A percentile compares a stretch with the other conserved stretches of the same genome.
These are phyloP conservation scores for Claviceps pazoutovae DNA, from an alignment of 2,329 filamentous ascomycete genomes.

Conservation along the genomic window DNA sequence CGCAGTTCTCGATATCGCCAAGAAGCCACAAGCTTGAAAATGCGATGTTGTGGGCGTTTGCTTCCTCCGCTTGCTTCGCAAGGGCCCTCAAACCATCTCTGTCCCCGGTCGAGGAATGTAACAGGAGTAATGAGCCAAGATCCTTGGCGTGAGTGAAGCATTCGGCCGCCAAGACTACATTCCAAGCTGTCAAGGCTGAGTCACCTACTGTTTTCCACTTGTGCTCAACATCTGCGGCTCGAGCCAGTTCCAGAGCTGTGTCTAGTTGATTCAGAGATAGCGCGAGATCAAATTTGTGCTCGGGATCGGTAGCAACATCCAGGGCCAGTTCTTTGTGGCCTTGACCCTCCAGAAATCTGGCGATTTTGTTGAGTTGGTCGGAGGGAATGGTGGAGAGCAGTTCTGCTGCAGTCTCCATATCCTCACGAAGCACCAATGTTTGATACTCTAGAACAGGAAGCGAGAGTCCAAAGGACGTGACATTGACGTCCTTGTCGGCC, in stretches of 20 bases:
- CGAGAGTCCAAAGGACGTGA: constrained; percentile 82
- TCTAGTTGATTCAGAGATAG: constrained; percentile 70
- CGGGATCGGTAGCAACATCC: constrained; percentile 83
- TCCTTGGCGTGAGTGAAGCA: constrained; percentile 89
- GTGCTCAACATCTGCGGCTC: constrained; percentile 75
- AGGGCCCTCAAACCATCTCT: constrained; percentile 58
- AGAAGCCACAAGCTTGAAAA: constrained; percentile 85
- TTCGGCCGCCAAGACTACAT: constrained; percentile 76
- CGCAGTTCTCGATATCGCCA: constrained; percentile 68
- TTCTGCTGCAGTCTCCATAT: constrained; percentile 82
- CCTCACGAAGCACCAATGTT: constrained; percentile 82
- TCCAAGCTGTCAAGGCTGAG: constrained; percentile 73
- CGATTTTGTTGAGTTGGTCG: constrained; percentile 97
- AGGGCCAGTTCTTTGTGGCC: constrained; percentile 92
- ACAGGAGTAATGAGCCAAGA: constrained; percentile 71
- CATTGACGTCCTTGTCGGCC: constrained; percentile 85
- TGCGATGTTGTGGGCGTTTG: constrained; percentile 78
- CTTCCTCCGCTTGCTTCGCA: constrained; percentile 58
- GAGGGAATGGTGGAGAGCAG: constrained; percentile 70
- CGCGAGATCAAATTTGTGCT: constrained; percentile 93
- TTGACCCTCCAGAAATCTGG: constrained; percentile 91
- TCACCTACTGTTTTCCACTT: constrained; percentile 98
- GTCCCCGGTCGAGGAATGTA: constrained; percentile 79
- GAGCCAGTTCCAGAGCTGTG: constrained; percentile 73
- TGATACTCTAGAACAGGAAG: constrained; percentile 93